phyloP scores from a whole-genome alignment of 306 rosid species.

The Leucaena leucocephala region DNA sequence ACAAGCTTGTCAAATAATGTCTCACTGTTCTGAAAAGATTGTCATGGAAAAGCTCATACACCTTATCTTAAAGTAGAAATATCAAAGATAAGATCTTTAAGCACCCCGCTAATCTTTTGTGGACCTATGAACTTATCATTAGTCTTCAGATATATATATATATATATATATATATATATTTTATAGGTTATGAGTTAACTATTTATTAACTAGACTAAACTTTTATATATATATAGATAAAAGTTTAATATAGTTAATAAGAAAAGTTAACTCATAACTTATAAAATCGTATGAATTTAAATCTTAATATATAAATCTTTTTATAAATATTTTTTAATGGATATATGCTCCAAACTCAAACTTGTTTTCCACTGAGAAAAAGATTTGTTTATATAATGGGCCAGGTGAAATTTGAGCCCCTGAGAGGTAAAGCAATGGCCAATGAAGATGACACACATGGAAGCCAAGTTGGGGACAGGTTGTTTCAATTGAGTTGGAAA shows the following conservation, averaged over 20 bases:
- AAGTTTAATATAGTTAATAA: too few species aligned
- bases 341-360: too few species aligned
- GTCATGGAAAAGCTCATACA: constrained; percentile 39
- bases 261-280: too few species aligned
- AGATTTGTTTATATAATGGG: not conserved
- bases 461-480: constrained; percentile 37
- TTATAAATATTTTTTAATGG: too few species aligned
- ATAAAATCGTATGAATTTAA: too few species aligned
- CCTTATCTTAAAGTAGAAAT: constrained; percentile 56
- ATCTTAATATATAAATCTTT: too few species aligned
- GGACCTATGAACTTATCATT: constrained; percentile 38
- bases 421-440: constrained; percentile 17
- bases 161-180: too few species aligned
- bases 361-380: too few species aligned
- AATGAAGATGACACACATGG: constrained; percentile 35
- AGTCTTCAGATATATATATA: not conserved
- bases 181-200: too few species aligned
- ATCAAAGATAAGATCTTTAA: constrained; percentile 63
- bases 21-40: constrained; percentile 46
- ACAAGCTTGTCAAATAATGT: constrained; percentile 62
- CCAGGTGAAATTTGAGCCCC: constrained; percentile 35
- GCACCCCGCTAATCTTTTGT: constrained; percentile 41
- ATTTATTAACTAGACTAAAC: too few species aligned
- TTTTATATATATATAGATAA: too few species aligned
- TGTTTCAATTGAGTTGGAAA: constrained; percentile 41